Percentiles rank a stretch among this genome's conserved stretches.
Conservation (phyloP, 345 rosid genomes). For the Lepidium didymum region DNA sequence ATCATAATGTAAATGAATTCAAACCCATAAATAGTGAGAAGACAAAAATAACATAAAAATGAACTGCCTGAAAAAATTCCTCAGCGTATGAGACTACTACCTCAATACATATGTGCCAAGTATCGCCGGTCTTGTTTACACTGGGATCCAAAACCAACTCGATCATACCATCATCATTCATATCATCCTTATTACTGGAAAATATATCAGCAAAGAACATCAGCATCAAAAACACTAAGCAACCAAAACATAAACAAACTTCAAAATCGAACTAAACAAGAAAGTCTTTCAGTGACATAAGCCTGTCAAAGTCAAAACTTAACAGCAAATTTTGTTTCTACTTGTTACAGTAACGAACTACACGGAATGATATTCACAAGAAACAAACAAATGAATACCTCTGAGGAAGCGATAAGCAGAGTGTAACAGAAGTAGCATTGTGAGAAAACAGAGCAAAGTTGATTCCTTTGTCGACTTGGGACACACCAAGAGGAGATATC, state of each 20-base stretch:
- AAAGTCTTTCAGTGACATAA: not conserved
- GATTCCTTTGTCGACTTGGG: constrained; percentile 67
- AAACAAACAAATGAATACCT: constrained; percentile 35
- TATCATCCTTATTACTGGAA: constrained; percentile 34
- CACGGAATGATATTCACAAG: not conserved
- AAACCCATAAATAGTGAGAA: not conserved
- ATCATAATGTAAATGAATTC: not conserved
- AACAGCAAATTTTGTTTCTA: not conserved
- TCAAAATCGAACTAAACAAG: not conserved
- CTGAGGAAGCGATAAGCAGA: constrained; percentile 62
- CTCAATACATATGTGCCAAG: constrained; percentile 84
- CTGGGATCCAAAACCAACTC: constrained; percentile 68
- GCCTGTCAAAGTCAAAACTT: too few relatives aligned
- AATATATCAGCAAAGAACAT: not conserved
- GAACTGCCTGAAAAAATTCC: not conserved
- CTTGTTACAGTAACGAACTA: not conserved
- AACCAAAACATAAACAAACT: not conserved
- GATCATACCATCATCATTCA: constrained; percentile 39
- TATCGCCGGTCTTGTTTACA: constrained; percentile 74
- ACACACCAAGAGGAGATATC: constrained; percentile 71
- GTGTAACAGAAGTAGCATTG: constrained; percentile 72
- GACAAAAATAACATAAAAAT: not conserved
- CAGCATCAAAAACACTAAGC: not conserved
- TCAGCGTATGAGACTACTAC: constrained; percentile 24
- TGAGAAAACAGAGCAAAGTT: constrained; percentile 85